Evolutionary conservation across 306 rosid genomes (phyloP).

Genomic region (Geum urbanum): DNA sequence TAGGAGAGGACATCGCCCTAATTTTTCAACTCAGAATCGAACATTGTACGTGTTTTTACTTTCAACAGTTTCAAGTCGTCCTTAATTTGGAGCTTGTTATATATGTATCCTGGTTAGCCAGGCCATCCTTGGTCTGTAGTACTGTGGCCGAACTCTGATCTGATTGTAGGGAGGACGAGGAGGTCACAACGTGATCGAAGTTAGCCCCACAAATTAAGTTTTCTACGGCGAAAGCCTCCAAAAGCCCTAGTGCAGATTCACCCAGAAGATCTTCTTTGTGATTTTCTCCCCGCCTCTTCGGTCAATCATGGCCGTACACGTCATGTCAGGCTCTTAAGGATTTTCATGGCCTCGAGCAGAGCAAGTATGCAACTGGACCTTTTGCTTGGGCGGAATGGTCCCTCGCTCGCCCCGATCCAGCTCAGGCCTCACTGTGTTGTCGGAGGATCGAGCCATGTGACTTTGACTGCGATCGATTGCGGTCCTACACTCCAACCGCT

Average conservation of each 20-base stretch:
- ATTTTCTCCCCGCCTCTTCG: constrained; percentile 18
- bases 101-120: neutral
- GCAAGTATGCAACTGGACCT: constrained; percentile 33
- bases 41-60: neutral
- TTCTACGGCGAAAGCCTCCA: constrained; percentile 26
- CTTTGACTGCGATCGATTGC: constrained; percentile 28
- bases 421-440: constrained; percentile 33
- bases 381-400: constrained; percentile 8
- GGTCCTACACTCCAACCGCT: too few species aligned
- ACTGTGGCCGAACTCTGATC: neutral
- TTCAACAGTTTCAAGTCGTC: too few species aligned
- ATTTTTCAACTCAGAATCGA: neutral
- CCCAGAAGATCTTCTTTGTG: constrained; percentile 38
- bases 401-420: constrained; percentile 26
- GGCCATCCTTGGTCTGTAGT: neutral
- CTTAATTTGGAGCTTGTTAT: too few species aligned
- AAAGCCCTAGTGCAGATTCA: constrained; percentile 26
- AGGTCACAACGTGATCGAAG: constrained; percentile 17
- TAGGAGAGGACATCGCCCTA: neutral
- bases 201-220: constrained; percentile 1
- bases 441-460: neutral
- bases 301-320: constrained; percentile 41
- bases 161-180: neutral
- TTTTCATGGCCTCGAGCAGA: constrained; percentile 20
- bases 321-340: constrained; percentile 32